Conservation (phyloP, 345 rosid species). For the Eutrema japonicum region DNA sequence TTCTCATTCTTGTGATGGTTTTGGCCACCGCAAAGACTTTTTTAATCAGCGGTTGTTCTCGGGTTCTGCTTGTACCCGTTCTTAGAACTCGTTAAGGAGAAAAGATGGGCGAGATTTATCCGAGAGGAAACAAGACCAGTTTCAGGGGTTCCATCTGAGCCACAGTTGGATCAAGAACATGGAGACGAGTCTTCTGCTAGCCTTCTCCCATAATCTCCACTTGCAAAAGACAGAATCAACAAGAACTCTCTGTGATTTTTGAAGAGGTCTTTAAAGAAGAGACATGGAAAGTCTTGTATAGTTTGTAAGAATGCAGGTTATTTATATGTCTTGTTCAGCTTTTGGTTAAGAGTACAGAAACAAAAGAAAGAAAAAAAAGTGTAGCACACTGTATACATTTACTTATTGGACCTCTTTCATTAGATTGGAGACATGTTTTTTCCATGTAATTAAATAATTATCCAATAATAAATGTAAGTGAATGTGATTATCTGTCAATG, state of each 20-base stretch:
- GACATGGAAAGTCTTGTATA: conserved; percentile 24
- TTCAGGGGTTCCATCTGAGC: conserved; percentile 29
- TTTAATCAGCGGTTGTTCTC: conserved; percentile 58
- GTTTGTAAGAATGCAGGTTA: conserved; percentile 24
- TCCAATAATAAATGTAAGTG: neutral
- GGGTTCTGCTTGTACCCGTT: conserved; percentile 68
- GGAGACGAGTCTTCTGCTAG: conserved; percentile 60
- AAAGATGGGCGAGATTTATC: conserved; percentile 56
- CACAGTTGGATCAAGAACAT: conserved; percentile 44
- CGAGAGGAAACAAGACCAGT: conserved; percentile 33
- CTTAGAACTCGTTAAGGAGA: conserved; percentile 55
- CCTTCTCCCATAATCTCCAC: conserved; percentile 47
- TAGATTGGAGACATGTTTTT: conserved; percentile 3
- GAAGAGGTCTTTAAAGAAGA: neutral
- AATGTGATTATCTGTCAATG: neutral
- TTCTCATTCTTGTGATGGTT: conserved; percentile 83
- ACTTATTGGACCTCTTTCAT: conserved; percentile 1
- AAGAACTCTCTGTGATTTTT: conserved; percentile 17
- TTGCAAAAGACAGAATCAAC: conserved; percentile 14
- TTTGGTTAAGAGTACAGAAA: conserved; percentile 18
- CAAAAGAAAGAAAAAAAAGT: neutral
- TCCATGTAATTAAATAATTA: neutral
- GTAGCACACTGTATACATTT: conserved; percentile 9
- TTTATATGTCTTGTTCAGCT: conserved; percentile 25
- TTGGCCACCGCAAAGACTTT: conserved; percentile 68